A percentile compares a stretch with the other conserved stretches of the same genome.
Conservation (phyloP, 2,329 filamentous ascomycete species). For the Diaporthe citri region DNA sequence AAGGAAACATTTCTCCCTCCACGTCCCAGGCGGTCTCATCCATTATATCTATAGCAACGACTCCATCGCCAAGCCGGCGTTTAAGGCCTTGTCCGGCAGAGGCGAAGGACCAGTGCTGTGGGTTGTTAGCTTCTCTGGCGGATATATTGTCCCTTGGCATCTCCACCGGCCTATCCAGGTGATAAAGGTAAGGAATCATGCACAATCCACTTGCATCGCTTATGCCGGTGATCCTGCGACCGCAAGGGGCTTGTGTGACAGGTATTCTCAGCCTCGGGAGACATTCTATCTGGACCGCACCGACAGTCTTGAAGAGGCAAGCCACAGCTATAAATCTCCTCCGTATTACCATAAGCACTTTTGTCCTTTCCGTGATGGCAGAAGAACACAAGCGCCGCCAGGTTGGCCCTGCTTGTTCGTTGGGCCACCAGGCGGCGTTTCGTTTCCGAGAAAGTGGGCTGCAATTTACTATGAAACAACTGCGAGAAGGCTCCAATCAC, state of each 20-base stretch:
- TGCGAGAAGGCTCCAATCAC: constrained; percentile 14
- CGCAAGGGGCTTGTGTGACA: background rate
- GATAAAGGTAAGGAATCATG: background rate
- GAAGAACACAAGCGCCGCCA: background rate
- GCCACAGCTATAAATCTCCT: background rate
- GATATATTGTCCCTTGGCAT: constrained; percentile 17
- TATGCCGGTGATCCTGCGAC: background rate
- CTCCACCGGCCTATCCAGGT: background rate
- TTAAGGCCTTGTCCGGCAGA: background rate
- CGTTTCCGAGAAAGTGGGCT: constrained; percentile 25
- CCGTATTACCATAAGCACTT: background rate
- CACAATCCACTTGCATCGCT: background rate
- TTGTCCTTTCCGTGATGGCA: background rate
- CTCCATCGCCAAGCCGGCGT: constrained; percentile 19
- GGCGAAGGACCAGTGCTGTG: constrained; percentile 6
- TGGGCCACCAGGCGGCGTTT: background rate
- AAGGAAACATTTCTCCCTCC: too few relatives aligned
- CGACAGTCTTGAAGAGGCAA: background rate
- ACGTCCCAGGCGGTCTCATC: background rate
- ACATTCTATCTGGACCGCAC: background rate
- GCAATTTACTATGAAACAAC: constrained; percentile 24
- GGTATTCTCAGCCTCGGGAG: background rate
- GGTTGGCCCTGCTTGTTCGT: background rate
- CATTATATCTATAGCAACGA: constrained; percentile 9
- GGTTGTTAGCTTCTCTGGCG: constrained; percentile 1